Percentiles rank a stretch among this genome's conserved stretches.
These are phyloP conservation scores for Auricularia heimuer DNA, from an alignment of 768 basidiomycete genomes.

Conservation along the genomic window DNA sequence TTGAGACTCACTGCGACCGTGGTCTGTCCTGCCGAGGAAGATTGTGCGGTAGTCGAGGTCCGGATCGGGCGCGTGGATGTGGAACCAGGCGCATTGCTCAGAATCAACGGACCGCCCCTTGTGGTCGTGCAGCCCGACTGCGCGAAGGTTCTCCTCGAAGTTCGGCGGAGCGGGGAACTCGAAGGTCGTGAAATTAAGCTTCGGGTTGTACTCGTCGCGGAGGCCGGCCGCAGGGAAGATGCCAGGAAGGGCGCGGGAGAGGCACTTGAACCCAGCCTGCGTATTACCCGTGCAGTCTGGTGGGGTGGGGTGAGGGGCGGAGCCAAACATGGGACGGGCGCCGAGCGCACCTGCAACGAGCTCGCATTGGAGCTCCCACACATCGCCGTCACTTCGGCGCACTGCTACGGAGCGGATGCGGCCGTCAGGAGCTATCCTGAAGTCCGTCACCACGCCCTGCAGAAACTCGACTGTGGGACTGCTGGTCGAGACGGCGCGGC, in stretches of 20 bases:
- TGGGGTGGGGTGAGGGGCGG: background rate
- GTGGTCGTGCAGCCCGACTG: background rate
- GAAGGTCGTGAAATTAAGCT: conserved; percentile 14
- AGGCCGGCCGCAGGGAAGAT: background rate
- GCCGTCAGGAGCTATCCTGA: conserved; percentile 2
- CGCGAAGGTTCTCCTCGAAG: background rate
- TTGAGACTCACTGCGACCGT: background rate
- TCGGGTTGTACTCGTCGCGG: conserved; percentile 16
- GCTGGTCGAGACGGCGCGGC: conserved; percentile 18
- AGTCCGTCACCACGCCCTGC: conserved; percentile 21
- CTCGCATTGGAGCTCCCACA: conserved; percentile 9
- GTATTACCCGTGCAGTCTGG: conserved; percentile 25
- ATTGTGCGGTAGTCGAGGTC: conserved; percentile 2
- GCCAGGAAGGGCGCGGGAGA: conserved; percentile 10
- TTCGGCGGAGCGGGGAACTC: conserved; percentile 11
- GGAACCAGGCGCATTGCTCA: background rate
- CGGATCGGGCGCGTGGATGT: background rate
- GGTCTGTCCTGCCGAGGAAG: background rate
- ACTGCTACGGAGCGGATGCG: conserved; percentile 7
- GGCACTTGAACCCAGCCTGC: conserved; percentile 19
- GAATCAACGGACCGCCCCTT: background rate
- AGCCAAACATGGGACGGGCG: background rate
- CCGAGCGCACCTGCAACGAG: conserved; percentile 17
- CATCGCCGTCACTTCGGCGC: conserved; percentile 10
- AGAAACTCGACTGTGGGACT: conserved; percentile 16